These are phyloP conservation scores for Linnemannia hyalina DNA, from an alignment of 192 early-diverging fungal species.

Conservation along the genomic window DNA sequence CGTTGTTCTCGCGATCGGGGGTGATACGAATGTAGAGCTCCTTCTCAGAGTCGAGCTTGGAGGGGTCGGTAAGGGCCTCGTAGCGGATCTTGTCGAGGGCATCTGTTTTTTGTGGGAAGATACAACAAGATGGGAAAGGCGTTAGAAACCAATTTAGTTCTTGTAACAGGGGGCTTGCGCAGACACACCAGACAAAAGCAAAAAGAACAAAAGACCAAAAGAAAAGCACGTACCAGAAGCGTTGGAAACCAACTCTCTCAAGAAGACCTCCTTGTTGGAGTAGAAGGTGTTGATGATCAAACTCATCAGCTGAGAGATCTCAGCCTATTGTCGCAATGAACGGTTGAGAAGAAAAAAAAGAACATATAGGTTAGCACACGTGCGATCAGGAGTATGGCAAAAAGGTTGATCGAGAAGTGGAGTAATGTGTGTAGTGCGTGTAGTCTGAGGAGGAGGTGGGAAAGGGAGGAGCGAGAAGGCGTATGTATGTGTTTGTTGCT, in stretches of 20 bases:
- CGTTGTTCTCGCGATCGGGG: conserved; percentile 89
- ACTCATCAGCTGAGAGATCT: conserved; percentile 99
- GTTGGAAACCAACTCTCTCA: conserved; percentile 98
- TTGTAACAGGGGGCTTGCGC: background rate
- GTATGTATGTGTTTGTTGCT: background rate
- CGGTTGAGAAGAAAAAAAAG: background rate
- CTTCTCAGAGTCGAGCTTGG: conserved; percentile 92
- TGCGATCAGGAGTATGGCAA: background rate
- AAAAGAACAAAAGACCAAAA: background rate
- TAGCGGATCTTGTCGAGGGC: conserved; percentile 99
- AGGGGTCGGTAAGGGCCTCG: conserved; percentile 94
- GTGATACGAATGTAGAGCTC: conserved; percentile 96
- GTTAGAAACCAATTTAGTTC: conserved; percentile 1
- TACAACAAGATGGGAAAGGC: background rate
- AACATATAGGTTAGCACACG: background rate
- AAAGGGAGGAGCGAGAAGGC: background rate
- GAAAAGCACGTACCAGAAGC: conserved; percentile 55
- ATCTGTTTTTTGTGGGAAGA: conserved; percentile 60
- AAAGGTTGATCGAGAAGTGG: background rate
- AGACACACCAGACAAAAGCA: background rate
- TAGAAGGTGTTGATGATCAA: conserved; percentile 99
- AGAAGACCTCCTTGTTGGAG: conserved; percentile 98
- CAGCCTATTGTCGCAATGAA: conserved; percentile 74
- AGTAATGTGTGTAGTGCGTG: background rate
- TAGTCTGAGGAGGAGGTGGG: background rate